Conservation (phyloP, 2,329 filamentous ascomycete species). For the Cladosporium cucumerinum region DNA sequence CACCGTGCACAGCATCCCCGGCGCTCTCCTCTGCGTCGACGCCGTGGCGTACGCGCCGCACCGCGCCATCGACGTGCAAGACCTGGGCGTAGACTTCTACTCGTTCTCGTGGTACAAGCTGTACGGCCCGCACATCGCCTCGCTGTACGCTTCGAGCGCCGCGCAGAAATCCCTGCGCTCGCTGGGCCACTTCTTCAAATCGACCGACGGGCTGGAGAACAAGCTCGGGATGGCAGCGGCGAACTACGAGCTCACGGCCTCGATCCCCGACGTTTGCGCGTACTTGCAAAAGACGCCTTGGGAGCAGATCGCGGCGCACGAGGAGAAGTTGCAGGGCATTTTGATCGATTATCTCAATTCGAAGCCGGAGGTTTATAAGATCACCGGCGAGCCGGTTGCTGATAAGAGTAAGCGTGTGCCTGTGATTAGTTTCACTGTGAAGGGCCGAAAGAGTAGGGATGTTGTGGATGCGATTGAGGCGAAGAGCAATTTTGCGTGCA, state of each 20-base stretch:
- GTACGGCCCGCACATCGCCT: constrained; percentile 71
- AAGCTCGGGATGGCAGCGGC: constrained; percentile 67
- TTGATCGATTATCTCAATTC: constrained; percentile 58
- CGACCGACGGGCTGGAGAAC: constrained; percentile 54
- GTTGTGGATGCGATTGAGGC: constrained; percentile 62
- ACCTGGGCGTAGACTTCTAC: constrained; percentile 70
- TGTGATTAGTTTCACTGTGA: constrained; percentile 64
- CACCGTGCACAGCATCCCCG: constrained; percentile 50
- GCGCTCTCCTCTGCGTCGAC: constrained; percentile 67
- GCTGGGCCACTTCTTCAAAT: constrained; percentile 67
- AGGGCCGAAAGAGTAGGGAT: constrained; percentile 53
- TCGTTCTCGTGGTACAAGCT: constrained; percentile 81
- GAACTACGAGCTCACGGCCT: constrained; percentile 67
- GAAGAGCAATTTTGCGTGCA: constrained; percentile 57
- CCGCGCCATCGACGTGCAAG: constrained; percentile 64
- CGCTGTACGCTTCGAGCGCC: constrained; percentile 61
- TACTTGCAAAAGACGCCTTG: constrained; percentile 51
- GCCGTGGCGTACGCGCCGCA: constrained; percentile 76
- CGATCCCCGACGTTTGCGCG: constrained; percentile 58
- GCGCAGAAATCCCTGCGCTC: constrained; percentile 57
- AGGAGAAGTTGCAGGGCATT: constrained; percentile 56
- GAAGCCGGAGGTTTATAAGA: constrained; percentile 49
- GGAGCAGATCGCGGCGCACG: constrained; percentile 55
- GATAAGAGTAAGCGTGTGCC: constrained; percentile 55
- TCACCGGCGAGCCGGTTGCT: constrained; percentile 56